These are phyloP conservation scores for Aciculosporium take DNA, from an alignment of 2,329 filamentous ascomycete genomes.

Conservation along the genomic window DNA sequence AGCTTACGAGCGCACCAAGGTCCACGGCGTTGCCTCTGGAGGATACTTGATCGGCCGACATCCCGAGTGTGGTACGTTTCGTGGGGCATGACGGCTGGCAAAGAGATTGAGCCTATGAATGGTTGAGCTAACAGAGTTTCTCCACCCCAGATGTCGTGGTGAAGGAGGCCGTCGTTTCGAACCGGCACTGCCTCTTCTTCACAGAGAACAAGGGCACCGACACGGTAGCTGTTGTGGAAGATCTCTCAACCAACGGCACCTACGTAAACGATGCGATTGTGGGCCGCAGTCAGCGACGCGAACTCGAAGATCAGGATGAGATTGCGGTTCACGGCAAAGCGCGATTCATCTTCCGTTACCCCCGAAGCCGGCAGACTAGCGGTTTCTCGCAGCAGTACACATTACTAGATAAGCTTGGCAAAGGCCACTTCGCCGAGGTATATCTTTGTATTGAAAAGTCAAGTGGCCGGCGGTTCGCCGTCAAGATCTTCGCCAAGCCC, in stretches of 20 bases:
- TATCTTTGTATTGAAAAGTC: slow-evolving; percentile 80
- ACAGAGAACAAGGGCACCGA: slow-evolving; percentile 42
- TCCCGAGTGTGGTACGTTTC: slow-evolving; percentile 70
- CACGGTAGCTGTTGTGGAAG: slow-evolving; percentile 67
- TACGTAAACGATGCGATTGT: slow-evolving; percentile 88
- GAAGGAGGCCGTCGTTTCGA: slow-evolving; percentile 69
- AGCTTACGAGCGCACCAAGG: slow-evolving; percentile 47
- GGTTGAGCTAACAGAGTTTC: background rate
- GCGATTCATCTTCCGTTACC: slow-evolving; percentile 85
- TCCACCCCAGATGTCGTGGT: slow-evolving; percentile 48
- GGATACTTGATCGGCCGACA: slow-evolving; percentile 90
- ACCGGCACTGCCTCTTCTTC: slow-evolving; percentile 64
- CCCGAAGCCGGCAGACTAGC: slow-evolving; percentile 57
- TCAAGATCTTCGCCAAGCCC: slow-evolving; percentile 87
- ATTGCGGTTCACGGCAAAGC: slow-evolving; percentile 75
- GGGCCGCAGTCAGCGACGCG: slow-evolving; percentile 80
- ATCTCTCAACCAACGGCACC: slow-evolving; percentile 90
- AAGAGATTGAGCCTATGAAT: background rate
- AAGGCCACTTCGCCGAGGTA: slow-evolving; percentile 90
- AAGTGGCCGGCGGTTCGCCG: slow-evolving; percentile 70
- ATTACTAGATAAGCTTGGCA: slow-evolving; percentile 72
- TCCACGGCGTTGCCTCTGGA: slow-evolving; percentile 49
- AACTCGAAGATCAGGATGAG: slow-evolving; percentile 81
- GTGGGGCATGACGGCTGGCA: background rate
- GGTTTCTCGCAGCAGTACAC: slow-evolving; percentile 78